Evolutionary conservation across 371 early-diverging fungal species (phyloP).

Genomic region (Fennellomyces sp.): DNA sequence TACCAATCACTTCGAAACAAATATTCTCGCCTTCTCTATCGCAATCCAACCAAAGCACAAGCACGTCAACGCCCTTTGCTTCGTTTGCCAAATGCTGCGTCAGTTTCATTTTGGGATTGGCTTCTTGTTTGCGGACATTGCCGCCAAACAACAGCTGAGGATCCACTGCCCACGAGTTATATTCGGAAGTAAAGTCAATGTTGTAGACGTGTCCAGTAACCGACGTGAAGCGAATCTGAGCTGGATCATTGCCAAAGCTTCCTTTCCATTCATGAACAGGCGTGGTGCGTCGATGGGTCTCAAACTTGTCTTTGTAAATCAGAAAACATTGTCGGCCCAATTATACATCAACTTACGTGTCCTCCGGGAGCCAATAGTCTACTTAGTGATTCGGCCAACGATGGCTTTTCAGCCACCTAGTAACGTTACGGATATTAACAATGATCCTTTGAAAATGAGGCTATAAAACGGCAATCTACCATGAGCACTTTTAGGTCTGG

Average conservation of each 20-base stretch:
- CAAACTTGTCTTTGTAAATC: slow-evolving; percentile 19
- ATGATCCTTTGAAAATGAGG: not conserved
- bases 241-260: slow-evolving; percentile 30
- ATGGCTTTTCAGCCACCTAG: slow-evolving; percentile 80
- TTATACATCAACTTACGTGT: slow-evolving; percentile 28
- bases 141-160: slow-evolving; percentile 46
- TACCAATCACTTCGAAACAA: slow-evolving; percentile 62
- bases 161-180: slow-evolving; percentile 56
- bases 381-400: slow-evolving; percentile 69
- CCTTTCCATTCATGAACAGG: slow-evolving; percentile 55
- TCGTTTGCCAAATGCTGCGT: slow-evolving; percentile 43
- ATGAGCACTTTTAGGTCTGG: slow-evolving; percentile 1
- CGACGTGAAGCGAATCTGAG: slow-evolving; percentile 47
- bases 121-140: slow-evolving; percentile 43
- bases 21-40: slow-evolving; percentile 83
- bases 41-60: slow-evolving; percentile 78
- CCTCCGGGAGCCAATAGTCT: slow-evolving; percentile 53
- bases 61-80: slow-evolving; percentile 48
- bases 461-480: not conserved
- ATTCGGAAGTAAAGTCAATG: slow-evolving; percentile 49
- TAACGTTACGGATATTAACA: not conserved
- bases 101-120: slow-evolving; percentile 53
- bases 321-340: not conserved
- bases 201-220: slow-evolving; percentile 52
- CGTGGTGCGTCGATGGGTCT: slow-evolving; percentile 35